Evolutionary conservation across 2,329 filamentous ascomycete genomes (phyloP).

Genomic region (Epichloe hybrida): DNA sequence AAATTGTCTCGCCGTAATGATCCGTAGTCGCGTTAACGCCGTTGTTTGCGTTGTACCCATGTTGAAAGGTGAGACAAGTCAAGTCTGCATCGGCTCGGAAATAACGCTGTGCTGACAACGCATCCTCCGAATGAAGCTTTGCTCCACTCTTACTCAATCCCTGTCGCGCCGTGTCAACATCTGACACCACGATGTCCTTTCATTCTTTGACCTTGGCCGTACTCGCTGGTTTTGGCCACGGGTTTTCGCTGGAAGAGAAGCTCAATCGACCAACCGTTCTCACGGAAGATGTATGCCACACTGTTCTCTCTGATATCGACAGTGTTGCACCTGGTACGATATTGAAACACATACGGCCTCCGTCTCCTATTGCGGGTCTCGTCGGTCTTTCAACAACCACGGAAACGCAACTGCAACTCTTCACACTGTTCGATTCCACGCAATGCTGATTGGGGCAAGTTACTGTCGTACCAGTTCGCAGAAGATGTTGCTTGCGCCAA

Average conservation of each 20-base stretch:
- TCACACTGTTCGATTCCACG: background rate
- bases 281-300: background rate
- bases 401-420: background rate
- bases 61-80: background rate
- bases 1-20: background rate
- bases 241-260: too few relatives aligned
- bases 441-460: background rate
- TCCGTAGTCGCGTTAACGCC: background rate
- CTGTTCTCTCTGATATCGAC: background rate
- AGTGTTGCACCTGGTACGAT: background rate
- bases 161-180: too few relatives aligned
- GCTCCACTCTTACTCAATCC: too few relatives aligned
- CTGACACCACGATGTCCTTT: too few relatives aligned
- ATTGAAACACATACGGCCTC: background rate
- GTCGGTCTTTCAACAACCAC: background rate
- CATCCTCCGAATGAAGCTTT: too few relatives aligned
- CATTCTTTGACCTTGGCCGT: too few relatives aligned
- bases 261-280: too few relatives aligned
- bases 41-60: background rate
- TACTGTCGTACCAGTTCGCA: background rate
- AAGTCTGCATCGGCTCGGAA: too few relatives aligned
- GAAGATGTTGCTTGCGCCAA: conserved; percentile 1
- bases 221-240: too few relatives aligned
- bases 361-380: background rate
- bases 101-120: too few relatives aligned